Percentiles rank a stretch among this genome's conserved stretches.
Conservation (phyloP, 305 asterid genomes). For the Fraxinus sp. region DNA sequence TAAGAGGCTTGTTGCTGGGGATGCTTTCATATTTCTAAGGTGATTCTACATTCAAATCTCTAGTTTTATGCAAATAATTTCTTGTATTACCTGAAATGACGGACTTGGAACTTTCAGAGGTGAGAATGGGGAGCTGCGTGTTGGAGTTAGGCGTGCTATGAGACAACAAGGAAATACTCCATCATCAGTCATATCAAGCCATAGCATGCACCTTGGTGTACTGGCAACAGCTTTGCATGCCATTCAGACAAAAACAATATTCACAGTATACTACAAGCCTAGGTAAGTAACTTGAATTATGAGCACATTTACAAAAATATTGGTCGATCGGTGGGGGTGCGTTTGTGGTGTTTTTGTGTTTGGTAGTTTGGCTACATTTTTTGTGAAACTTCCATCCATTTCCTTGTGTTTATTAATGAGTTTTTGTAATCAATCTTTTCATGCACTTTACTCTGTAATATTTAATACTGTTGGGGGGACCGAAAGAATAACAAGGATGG, state of each 20-base stretch:
- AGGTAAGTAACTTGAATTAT: conserved; percentile 41
- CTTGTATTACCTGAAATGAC: conserved; percentile 5
- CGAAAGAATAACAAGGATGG: neutral
- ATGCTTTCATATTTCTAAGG: conserved; percentile 96
- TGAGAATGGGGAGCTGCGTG: conserved; percentile 93
- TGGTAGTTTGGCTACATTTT: neutral
- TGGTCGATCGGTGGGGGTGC: neutral
- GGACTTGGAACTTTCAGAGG: conserved; percentile 49
- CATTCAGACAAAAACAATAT: conserved; percentile 75
- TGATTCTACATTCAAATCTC: conserved; percentile 23
- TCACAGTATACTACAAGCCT: conserved; percentile 88
- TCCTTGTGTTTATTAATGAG: neutral
- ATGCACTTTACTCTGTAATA: neutral
- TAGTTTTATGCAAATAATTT: conserved; percentile 1
- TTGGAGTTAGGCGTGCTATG: conserved; percentile 95
- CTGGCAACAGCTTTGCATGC: conserved; percentile 98
- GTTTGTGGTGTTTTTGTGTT: neutral
- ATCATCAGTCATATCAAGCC: conserved; percentile 94
- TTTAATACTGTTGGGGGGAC: neutral
- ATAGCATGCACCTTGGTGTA: conserved; percentile 98
- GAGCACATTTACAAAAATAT: neutral
- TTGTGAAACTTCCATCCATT: neutral
- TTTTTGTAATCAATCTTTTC: neutral
- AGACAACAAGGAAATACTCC: conserved; percentile 86
- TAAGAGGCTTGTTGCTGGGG: conserved; percentile 96